A percentile compares a stretch with the other conserved stretches of the same genome.
Conservation (phyloP, 108 stramenopile genomes). For the Skeletonema menzelii region DNA sequence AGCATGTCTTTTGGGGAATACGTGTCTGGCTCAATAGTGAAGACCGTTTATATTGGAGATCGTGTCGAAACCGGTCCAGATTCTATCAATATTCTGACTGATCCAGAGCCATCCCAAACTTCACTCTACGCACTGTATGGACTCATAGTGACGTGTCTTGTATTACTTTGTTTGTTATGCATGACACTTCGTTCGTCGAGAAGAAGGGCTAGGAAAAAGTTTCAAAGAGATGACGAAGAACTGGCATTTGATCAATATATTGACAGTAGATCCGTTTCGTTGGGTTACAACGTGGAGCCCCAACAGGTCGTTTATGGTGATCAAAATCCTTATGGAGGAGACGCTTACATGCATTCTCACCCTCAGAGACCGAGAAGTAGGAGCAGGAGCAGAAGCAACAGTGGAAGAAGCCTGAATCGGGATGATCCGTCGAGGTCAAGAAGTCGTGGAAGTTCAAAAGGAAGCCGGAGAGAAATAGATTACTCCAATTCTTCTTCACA, state of each 20-base stretch:
- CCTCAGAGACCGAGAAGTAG: not conserved
- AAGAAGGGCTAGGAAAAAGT: not conserved
- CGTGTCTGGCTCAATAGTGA: conserved; percentile 11
- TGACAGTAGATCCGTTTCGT: not conserved
- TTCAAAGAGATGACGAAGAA: not conserved
- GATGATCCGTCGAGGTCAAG: not conserved
- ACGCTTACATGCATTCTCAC: not conserved
- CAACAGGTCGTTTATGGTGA: not conserved
- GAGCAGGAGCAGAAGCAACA: not conserved
- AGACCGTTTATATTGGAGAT: conserved; percentile 39
- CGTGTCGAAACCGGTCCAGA: conserved; percentile 1
- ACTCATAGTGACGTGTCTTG: not conserved
- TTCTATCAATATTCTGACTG: not conserved
- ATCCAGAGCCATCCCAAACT: not conserved
- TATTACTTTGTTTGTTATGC: conserved; percentile 1
- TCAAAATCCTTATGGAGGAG: not conserved
- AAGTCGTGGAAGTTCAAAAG: not conserved
- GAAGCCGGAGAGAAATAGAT: not conserved
- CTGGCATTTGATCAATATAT: not conserved
- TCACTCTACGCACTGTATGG: not conserved
- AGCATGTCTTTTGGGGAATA: conserved; percentile 35
- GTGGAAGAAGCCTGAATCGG: not conserved
- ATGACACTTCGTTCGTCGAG: not conserved
- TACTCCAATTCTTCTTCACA: not conserved
- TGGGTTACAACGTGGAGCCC: not conserved